phyloP scores from a whole-genome alignment of 345 rosid genomes.

The Euphorbia peplus region DNA sequence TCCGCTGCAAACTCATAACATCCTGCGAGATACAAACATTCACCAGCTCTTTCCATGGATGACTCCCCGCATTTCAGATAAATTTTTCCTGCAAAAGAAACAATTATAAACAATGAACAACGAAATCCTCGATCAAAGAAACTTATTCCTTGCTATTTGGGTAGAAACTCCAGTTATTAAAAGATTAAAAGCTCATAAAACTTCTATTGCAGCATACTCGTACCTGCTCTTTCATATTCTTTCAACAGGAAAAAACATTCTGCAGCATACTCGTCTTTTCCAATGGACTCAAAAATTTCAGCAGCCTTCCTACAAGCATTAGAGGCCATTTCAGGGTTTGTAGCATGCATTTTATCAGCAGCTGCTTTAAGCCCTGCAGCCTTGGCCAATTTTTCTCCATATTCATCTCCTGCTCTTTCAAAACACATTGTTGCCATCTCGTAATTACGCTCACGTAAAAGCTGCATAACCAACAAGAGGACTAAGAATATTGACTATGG shows the following conservation, averaged over 20 bases:
- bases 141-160: too few relatives aligned
- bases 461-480: slow-evolving; percentile 27
- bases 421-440: slow-evolving; percentile 51
- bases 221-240: slow-evolving; percentile 45
- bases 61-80: slow-evolving; percentile 41
- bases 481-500: slow-evolving; percentile 5
- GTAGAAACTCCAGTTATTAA: too few relatives aligned
- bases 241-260: slow-evolving; percentile 37
- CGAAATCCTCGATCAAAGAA: too few relatives aligned
- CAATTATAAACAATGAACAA: too few relatives aligned
- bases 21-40: slow-evolving; percentile 39
- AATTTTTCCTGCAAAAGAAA: slow-evolving; percentile 30
- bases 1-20: slow-evolving; percentile 35
- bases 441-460: slow-evolving; percentile 38
- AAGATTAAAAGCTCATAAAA: too few relatives aligned
- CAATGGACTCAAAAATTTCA: slow-evolving; percentile 41
- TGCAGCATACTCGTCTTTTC: slow-evolving; percentile 43
- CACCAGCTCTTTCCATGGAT: slow-evolving; percentile 40
- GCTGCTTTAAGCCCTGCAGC: slow-evolving; percentile 42
- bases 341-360: slow-evolving; percentile 35
- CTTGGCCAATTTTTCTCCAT: slow-evolving; percentile 42
- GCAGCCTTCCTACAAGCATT: slow-evolving; percentile 44
- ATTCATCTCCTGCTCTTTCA: slow-evolving; percentile 38
- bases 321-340: slow-evolving; percentile 36
- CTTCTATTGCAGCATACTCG: too few relatives aligned